Percentiles rank a stretch among this genome's conserved stretches.
Conservation (phyloP, 1,284 basidiomycete genomes). For the Pascua sp. region DNA sequence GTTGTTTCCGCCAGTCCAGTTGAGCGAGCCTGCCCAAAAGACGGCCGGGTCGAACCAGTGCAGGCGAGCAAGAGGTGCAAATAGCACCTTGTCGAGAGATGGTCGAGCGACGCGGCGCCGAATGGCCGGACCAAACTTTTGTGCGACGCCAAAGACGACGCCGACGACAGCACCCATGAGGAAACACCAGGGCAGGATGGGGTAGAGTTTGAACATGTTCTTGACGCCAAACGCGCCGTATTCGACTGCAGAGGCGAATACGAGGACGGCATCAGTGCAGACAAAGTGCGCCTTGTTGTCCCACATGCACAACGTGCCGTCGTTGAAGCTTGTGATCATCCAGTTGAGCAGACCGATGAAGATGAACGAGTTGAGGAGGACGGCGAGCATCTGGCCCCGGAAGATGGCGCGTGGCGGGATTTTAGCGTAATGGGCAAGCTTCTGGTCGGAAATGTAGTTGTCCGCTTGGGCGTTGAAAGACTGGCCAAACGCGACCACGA, state of each 20-base stretch:
- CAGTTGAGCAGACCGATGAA: constrained; percentile 26
- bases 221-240: constrained; percentile 66
- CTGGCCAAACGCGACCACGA: too few relatives aligned
- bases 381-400: constrained; percentile 63
- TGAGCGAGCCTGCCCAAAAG: constrained; percentile 4
- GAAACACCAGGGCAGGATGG: constrained; percentile 58
- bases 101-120: too few relatives aligned
- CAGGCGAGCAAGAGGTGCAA: background rate
- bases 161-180: constrained; percentile 60
- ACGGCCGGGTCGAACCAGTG: constrained; percentile 14
- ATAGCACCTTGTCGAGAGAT: constrained; percentile 6
- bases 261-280: constrained; percentile 3
- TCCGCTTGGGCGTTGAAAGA: constrained; percentile 46
- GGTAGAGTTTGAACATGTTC: constrained; percentile 64
- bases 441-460: constrained; percentile 57
- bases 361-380: constrained; percentile 53
- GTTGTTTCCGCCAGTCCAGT: constrained; percentile 10
- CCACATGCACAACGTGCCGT: constrained; percentile 3
- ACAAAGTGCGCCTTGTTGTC: constrained; percentile 7
- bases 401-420: constrained; percentile 56
- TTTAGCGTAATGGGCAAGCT: constrained; percentile 43
- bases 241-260: constrained; percentile 1
- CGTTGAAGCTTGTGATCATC: constrained; percentile 22
- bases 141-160: constrained; percentile 4
- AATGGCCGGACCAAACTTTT: too few relatives aligned